Percentiles rank a stretch among this genome's conserved stretches.
These are phyloP conservation scores for Purpureocillium takamizusanense DNA, from an alignment of 2,329 filamentous ascomycete genomes.

Conservation along the genomic window DNA sequence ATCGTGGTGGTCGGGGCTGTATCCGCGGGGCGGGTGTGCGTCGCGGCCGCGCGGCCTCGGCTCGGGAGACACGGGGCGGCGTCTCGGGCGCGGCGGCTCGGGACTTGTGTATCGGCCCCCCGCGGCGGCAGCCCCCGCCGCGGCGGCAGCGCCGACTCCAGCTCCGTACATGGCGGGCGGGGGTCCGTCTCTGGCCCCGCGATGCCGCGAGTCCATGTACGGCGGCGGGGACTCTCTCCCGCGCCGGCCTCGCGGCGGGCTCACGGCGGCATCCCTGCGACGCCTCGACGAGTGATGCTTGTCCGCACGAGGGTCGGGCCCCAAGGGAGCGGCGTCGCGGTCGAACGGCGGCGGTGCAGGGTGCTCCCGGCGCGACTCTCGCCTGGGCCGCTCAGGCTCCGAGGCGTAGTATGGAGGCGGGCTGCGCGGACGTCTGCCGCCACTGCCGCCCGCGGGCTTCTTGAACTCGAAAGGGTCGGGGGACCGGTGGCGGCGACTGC, in stretches of 20 bases:
- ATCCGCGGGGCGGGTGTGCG: constrained; percentile 3
- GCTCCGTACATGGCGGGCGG: constrained; percentile 1
- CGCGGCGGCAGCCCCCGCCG: too few species aligned
- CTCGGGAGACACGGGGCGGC: too few species aligned
- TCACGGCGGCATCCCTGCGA: too few species aligned
- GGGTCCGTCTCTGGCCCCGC: constrained; percentile 7
- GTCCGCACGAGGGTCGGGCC: too few species aligned
- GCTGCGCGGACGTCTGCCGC: constrained; percentile 6
- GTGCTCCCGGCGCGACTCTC: constrained; percentile 1
- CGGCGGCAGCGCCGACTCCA: not conserved
- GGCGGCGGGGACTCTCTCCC: constrained; percentile 3
- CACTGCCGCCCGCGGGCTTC: not conserved
- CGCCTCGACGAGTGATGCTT: too few species aligned
- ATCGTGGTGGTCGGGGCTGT: constrained; percentile 10
- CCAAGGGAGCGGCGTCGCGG: too few species aligned
- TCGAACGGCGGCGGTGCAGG: not conserved
- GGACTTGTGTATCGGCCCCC: constrained; percentile 4
- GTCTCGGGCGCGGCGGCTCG: constrained; percentile 1
- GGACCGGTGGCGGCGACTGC: constrained; percentile 5
- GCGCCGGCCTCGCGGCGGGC: too few species aligned
- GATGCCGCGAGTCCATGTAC: constrained; percentile 9
- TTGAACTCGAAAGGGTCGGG: constrained; percentile 1
- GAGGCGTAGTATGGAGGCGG: constrained; percentile 5
- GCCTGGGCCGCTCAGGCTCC: constrained; percentile 2
- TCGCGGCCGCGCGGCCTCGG: not conserved